Evolutionary conservation across 2,329 filamentous ascomycete genomes (phyloP).

Genomic region (Metarhizium sp.): DNA sequence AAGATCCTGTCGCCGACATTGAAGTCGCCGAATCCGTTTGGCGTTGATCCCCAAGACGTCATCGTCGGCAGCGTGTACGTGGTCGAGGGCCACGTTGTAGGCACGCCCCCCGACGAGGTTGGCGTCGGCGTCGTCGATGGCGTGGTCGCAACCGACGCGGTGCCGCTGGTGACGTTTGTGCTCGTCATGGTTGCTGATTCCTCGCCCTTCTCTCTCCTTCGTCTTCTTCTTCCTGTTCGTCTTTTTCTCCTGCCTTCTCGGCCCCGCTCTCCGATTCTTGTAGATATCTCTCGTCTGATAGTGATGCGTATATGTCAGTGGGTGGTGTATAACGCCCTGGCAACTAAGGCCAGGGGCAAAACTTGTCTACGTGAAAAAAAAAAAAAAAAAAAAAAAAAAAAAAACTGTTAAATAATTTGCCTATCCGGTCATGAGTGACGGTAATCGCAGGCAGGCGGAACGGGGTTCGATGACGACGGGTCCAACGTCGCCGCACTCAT

Average conservation of each 20-base stretch:
- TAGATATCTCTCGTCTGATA: too few species aligned
- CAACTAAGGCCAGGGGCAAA: too few species aligned
- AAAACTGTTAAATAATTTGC: neutral
- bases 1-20: slow-evolving; percentile 18
- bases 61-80: slow-evolving; percentile 3
- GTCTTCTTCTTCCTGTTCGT: neutral
- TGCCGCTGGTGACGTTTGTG: slow-evolving; percentile 12
- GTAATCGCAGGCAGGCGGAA: neutral
- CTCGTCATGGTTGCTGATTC: neutral
- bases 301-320: too few species aligned
- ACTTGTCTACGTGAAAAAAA: too few species aligned
- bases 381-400: too few species aligned
- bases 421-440: neutral
- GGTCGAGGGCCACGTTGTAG: slow-evolving; percentile 2
- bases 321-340: too few species aligned
- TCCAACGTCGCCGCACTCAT: neutral
- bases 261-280: too few species aligned
- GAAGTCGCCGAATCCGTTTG: slow-evolving; percentile 11
- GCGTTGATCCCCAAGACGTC: slow-evolving; percentile 6
- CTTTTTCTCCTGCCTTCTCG: too few species aligned
- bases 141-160: neutral
- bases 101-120: neutral
- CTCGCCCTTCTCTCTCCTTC: neutral
- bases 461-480: neutral
- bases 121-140: neutral